Evolutionary conservation across 2,329 filamentous ascomycete genomes (phyloP).

Genomic region (Thermoascus crustaceus): DNA sequence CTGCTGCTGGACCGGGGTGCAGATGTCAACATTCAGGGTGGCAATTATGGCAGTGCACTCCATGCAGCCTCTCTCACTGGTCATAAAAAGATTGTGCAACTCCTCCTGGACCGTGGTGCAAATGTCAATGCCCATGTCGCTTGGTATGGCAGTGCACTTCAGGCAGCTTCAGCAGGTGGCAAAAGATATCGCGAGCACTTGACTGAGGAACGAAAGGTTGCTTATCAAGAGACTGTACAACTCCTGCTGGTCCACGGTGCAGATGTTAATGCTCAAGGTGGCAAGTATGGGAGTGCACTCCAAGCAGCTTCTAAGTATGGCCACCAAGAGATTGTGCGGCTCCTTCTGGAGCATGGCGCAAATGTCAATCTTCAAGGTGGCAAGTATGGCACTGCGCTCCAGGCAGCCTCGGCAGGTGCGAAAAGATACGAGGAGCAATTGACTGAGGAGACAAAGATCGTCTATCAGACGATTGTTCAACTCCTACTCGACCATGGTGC

Average conservation of each 20-base stretch:
- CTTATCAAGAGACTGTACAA: not conserved
- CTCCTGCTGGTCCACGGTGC: not conserved
- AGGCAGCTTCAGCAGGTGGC: too few relatives aligned
- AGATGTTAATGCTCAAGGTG: not conserved
- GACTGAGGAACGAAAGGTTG: too few relatives aligned
- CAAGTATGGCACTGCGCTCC: constrained; percentile 6
- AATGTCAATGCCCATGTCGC: too few relatives aligned
- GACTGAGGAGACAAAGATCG: too few relatives aligned
- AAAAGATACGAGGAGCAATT: too few relatives aligned
- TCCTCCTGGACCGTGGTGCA: too few relatives aligned
- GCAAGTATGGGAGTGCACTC: not conserved
- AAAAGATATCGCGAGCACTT: too few relatives aligned
- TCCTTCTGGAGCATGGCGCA: constrained; percentile 2
- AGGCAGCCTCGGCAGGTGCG: too few relatives aligned
- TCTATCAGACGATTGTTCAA: too few relatives aligned
- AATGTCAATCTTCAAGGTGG: constrained; percentile 11
- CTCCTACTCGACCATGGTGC: too few relatives aligned
- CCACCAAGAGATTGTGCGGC: not conserved
- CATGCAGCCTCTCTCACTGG: constrained; percentile 5
- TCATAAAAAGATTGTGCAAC: not conserved
- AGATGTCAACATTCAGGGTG: constrained; percentile 13
- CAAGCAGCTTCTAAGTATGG: not conserved
- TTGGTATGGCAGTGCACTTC: too few relatives aligned
- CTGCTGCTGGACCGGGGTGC: too few relatives aligned
- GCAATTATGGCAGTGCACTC: constrained; percentile 6